Conservation (phyloP, 2,329 filamentous ascomycete genomes). For the Pseudogymnoascus verrucosus region DNA sequence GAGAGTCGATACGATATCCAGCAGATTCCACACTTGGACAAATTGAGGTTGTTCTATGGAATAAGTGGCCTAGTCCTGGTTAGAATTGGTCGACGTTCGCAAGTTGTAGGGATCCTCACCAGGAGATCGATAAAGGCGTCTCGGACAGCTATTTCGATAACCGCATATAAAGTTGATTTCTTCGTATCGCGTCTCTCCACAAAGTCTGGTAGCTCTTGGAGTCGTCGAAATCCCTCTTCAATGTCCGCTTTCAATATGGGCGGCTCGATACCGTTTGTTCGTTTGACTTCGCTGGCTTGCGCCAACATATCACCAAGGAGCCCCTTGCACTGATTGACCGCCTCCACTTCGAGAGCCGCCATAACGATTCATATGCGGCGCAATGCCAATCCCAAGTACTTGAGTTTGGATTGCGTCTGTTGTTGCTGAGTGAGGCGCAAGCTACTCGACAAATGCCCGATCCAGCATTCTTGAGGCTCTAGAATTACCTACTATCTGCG, state of each 20-base stretch:
- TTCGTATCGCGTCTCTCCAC: conserved; percentile 19
- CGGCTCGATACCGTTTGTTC: conserved; percentile 58
- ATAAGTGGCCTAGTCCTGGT: conserved; percentile 54
- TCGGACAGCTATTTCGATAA: conserved; percentile 77
- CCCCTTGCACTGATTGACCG: conserved; percentile 44
- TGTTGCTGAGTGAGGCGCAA: background rate
- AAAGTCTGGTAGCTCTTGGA: conserved; percentile 36
- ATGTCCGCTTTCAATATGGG: conserved; percentile 65
- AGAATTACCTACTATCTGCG: background rate
- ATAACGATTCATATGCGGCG: conserved; percentile 27
- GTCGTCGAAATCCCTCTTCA: conserved; percentile 38
- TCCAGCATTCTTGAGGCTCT: conserved; percentile 7
- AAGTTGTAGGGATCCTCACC: conserved; percentile 42
- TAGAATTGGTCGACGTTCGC: conserved; percentile 25
- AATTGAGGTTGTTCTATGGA: conserved; percentile 72
- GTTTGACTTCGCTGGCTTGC: conserved; percentile 52
- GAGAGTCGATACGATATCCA: conserved; percentile 84
- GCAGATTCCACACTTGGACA: conserved; percentile 81
- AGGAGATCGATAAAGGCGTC: conserved; percentile 72
- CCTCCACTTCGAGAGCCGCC: conserved; percentile 45
- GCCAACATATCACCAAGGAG: conserved; percentile 51
- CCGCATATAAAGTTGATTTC: conserved; percentile 52
- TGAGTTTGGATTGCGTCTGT: background rate
- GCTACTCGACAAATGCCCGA: background rate
- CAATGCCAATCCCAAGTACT: background rate